These are phyloP conservation scores for Hyphopichia buzzinii DNA, from an alignment of 1,139 yeast species.

Conservation along the genomic window DNA sequence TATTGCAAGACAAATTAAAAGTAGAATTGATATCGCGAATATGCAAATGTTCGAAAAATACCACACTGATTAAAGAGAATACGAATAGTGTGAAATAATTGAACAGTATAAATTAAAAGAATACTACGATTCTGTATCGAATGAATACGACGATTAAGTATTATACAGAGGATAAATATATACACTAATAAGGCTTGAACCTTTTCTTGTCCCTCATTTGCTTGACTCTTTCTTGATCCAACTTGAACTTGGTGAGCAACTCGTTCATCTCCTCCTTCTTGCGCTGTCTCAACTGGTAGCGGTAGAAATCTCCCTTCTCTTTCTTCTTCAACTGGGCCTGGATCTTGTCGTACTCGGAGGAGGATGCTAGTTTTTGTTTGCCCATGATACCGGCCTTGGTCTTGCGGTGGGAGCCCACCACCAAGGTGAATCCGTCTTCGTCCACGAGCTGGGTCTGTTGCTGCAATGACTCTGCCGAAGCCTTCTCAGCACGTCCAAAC, in stretches of 20 bases:
- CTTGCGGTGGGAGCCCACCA: constrained; percentile 82
- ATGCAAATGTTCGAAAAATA: no score
- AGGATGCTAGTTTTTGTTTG: constrained; percentile 45
- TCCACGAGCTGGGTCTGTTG: constrained; percentile 64
- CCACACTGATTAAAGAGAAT: no score
- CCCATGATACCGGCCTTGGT: constrained; percentile 69
- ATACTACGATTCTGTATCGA: constrained; percentile 4
- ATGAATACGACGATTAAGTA: no score
- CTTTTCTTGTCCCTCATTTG: constrained; percentile 76
- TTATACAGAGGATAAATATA: no score
- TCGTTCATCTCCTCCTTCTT: constrained; percentile 93
- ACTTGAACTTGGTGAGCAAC: constrained; percentile 75
- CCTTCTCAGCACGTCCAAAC: constrained; percentile 72
- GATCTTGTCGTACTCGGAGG: constrained; percentile 44
- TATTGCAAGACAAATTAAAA: no score
- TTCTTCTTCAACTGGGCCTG: constrained; percentile 62
- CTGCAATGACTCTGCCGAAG: constrained; percentile 58
- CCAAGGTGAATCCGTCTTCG: constrained; percentile 91
- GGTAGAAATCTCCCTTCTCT: constrained; percentile 88
- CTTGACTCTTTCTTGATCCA: constrained; percentile 84
- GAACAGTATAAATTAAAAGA: no score
- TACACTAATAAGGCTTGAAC: constrained; percentile 79
- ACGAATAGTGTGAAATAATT: no score
- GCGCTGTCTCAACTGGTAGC: constrained; percentile 92
- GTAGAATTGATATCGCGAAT: no score